Base-by-base conservation (phyloP, 805 yeast species). In the Hagleromyces aurorensis region DNA sequence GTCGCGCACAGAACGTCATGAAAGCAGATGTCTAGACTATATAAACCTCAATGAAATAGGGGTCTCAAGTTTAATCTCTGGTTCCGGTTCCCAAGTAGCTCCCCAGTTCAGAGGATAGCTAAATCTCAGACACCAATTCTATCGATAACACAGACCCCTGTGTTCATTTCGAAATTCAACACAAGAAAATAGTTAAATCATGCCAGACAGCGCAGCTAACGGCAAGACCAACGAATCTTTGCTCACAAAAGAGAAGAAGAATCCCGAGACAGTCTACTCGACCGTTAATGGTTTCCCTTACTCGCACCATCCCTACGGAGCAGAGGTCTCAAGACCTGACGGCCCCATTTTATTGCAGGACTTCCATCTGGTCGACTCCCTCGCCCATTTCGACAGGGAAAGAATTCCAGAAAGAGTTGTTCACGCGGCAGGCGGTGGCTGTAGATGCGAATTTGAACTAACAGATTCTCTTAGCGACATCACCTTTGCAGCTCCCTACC, bases 361-460 rank as follows among this genome's bases (percentile, higher is more conserved):
- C 52, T 61, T 63, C 49, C 72, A 73, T 55, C 57, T 72, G 34
- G 50, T 74, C 24, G 82, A 75, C 43, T 55, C 65, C 25, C 50
- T 75, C 17, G 66, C 78, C 13, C 78, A 72, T 50, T 74, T 74
- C 43, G 77, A 73, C 58, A 66, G 75, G 41, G 80, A 75, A 53
- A 65, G 79, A 36, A 64, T 73, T 30, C 79, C 81, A 17, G 81
- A 75, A 57, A 67, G 81, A 44, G 78, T 74, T 23, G 81, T 73
- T 22, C 81, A 74, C 48, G 79, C 79, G 30, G 72, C 72, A 50
- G 81, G 81, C 31, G 70, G 73, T 27, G 81, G 79, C 37, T 77
- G 77, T 23, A 69, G 63, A 46, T 75, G 78, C 21, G 61, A 61
- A 39, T 74, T 75, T 38, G 78, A 69, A 47, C 63, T 69, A 43